phyloP scores from a whole-genome alignment of 1,284 basidiomycete genomes.

The Porodaedalea pini region DNA sequence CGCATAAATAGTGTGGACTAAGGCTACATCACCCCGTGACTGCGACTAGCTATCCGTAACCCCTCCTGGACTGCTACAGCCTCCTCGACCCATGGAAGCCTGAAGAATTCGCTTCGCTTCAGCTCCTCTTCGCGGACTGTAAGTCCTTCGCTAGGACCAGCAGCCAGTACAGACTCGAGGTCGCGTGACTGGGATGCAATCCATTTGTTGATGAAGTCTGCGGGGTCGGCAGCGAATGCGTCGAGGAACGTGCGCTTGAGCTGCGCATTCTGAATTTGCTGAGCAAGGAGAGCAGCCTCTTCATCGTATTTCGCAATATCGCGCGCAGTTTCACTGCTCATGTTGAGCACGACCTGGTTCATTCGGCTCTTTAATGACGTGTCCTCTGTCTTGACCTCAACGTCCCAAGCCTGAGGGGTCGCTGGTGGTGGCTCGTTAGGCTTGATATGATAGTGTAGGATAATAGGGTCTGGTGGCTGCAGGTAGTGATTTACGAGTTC shows the following conservation, averaged over 20 bases:
- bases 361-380: slow-evolving; percentile 70
- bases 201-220: slow-evolving; percentile 85
- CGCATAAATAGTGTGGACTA: not conserved
- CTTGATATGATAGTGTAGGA: slow-evolving; percentile 77
- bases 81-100: slow-evolving; percentile 84
- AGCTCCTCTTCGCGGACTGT: slow-evolving; percentile 84
- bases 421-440: slow-evolving; percentile 57
- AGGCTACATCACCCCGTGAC: slow-evolving; percentile 6
- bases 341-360: slow-evolving; percentile 66
- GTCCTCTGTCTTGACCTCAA: slow-evolving; percentile 90
- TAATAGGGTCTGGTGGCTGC: slow-evolving; percentile 75
- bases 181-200: slow-evolving; percentile 88
- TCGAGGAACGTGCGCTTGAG: slow-evolving; percentile 85
- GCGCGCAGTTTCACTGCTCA: slow-evolving; percentile 65
- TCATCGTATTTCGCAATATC: slow-evolving; percentile 81
- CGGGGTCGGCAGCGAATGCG: slow-evolving; percentile 78
- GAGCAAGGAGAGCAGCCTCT: slow-evolving; percentile 78
- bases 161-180: slow-evolving; percentile 85
- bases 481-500: slow-evolving; percentile 84
- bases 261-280: slow-evolving; percentile 82
- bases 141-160: slow-evolving; percentile 77
- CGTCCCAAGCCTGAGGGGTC: slow-evolving; percentile 75
- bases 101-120: slow-evolving; percentile 85
- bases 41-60: slow-evolving; percentile 44
- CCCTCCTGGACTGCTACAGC: slow-evolving; percentile 57